Evolutionary conservation across 805 yeast species (phyloP), one percentile per base, ranked within the genome.

Genomic region (Wickerhamomyces kurtzmanii): DNA sequence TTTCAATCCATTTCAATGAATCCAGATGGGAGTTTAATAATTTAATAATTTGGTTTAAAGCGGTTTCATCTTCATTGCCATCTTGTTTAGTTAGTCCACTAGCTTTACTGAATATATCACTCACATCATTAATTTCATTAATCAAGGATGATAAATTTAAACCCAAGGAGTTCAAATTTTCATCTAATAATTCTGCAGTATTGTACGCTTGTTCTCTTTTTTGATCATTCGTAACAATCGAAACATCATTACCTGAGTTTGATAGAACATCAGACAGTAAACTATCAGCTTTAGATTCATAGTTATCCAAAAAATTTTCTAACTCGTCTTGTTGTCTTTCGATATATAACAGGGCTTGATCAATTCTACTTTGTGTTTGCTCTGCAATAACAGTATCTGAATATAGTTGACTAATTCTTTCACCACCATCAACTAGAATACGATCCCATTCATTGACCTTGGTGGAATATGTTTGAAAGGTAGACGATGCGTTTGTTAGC

Each of bases 321-420:
- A 91, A 60, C 45, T 89, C 97, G 33, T 82, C 84, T 49, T 91
- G 98, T 51, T 91, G 97, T 41, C 79, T 78, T 45, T 81, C 91
- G 28, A 91, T 80, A 46, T 86, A 89, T 22, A 75, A 62, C 31
- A 91, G 62, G 22, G 86, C 79, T 51, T 86, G 96, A 41, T 91
- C 97, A 26, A 91, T 78, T 41, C 79, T 81, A 23, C 65, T 62
- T 48, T 89, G 96, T 28, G 82, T 72, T 39, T 79, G 82, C 45
- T 87, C 96, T 5, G 96, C 94, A 29, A 74, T 72, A 21, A 78
- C 53, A 4, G 91, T 77, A 37, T 84, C 87, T 20, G 76, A 65
- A 50, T 82, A 84, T 24, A 89, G 59, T 34, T 79, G 75, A 15
- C 82, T 63, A 16, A 89, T 82, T 47, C 81, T 84, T 27, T 82